Base-by-base conservation (phyloP, 192 early-diverging fungal species). In the Phycomyces blakesleeanus region DNA sequence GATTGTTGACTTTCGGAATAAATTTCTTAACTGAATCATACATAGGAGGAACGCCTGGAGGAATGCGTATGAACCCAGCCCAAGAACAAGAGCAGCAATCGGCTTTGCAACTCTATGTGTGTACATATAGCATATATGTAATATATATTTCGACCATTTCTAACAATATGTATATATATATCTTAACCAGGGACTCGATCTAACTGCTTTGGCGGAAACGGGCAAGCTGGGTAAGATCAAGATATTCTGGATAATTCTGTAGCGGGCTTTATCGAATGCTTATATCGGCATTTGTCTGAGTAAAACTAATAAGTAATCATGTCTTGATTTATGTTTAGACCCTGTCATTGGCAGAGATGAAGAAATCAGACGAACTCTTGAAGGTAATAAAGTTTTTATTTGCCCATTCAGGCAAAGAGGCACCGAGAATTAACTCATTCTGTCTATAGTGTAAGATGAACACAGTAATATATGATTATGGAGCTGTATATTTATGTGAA, bases 331-430 rank as follows among this genome's bases (percentile, higher is more conserved):
- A 25, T 24, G 12, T 27, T 3, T 50, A 73, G 90, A 92, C 72
- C 89, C 89, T 26, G 88, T 91, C 5, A 90, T 91, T 51, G 89
- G 89, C 12, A 81, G 89, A 50, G 89, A 91, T 62, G 85, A 90
- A 64, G 81, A 85, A 29, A 91, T 91, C 57, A 80, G 89, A 38
- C 80, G 89, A 7, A 87, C 84, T 37, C 83, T 92, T 57, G 88
- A 84, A 89, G 82, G 86, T 91, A 71, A 53, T 20, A 18, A 20
- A 38, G 40, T 10, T 41, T n/a, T n/a, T n/a, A n/a, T n/a, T n/a
- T n/a, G n/a, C n/a, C n/a, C n/a, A n/a, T n/a, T n/a, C n/a, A n/a
- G n/a, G n/a, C n/a, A 41, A 41, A 41, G 14, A 41, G 40, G 14
- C 14, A 41, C 6, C 6, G 40, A 41, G 40, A 41, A 14, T 41